Percentiles rank a stretch among this genome's conserved stretches.
Conservation (phyloP, 768 basidiomycete species). For the Agaricus sinodeliciosus region DNA sequence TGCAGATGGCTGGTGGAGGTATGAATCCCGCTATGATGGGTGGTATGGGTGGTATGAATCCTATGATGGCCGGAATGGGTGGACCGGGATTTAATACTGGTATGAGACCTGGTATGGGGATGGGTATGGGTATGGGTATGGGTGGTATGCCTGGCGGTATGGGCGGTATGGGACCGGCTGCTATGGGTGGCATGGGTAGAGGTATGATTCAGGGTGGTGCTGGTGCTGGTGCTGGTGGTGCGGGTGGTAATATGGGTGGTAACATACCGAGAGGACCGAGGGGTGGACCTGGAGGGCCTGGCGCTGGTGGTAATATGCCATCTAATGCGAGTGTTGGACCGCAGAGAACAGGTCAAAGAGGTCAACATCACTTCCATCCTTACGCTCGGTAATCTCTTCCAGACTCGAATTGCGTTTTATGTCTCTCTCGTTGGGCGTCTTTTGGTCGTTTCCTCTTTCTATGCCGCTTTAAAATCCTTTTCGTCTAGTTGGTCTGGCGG, state of each 20-base stretch:
- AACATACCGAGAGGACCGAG: constrained; percentile 64
- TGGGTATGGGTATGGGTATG: constrained; percentile 38
- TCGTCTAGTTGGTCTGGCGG: too few species aligned
- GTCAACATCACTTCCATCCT: constrained; percentile 80
- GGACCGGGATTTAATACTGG: constrained; percentile 27
- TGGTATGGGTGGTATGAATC: constrained; percentile 39
- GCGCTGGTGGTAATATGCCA: constrained; percentile 29
- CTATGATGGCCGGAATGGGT: constrained; percentile 33
- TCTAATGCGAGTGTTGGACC: constrained; percentile 59
- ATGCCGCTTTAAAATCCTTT: too few species aligned
- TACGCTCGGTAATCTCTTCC: constrained; percentile 54
- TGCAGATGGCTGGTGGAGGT: constrained; percentile 68
- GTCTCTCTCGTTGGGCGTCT: not conserved
- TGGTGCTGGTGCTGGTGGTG: constrained; percentile 28
- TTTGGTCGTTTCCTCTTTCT: too few species aligned
- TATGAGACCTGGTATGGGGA: constrained; percentile 28
- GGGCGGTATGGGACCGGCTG: constrained; percentile 23
- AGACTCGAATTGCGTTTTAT: not conserved
- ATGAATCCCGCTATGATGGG: constrained; percentile 56
- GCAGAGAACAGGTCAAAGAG: constrained; percentile 64
- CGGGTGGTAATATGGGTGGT: constrained; percentile 30
- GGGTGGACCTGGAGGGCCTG: constrained; percentile 47
- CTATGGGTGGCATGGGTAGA: constrained; percentile 22
- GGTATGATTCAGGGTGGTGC: constrained; percentile 23
- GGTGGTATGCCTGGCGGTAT: constrained; percentile 34